A percentile compares a stretch with the other conserved stretches of the same genome.
Conservation (phyloP, 192 early-diverging fungal genomes). For the Mortierella claussenii region DNA sequence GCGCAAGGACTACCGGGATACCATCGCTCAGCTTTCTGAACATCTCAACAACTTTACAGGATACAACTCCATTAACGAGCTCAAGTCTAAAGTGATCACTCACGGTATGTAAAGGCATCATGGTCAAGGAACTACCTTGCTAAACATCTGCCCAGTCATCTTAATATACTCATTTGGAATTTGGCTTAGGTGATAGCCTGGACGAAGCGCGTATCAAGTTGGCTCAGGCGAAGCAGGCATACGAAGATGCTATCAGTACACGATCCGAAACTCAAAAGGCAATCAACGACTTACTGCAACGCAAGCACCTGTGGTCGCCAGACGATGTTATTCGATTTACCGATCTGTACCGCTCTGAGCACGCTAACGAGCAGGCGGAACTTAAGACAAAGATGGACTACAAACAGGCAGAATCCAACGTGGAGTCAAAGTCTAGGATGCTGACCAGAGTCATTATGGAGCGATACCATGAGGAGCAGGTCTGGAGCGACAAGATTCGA, state of each 20-base stretch:
- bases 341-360: constrained; percentile 76
- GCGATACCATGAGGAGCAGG: constrained; percentile 85
- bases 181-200: constrained; percentile 23
- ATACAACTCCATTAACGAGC: constrained; percentile 70
- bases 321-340: constrained; percentile 83
- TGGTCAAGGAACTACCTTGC: no score
- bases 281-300: constrained; percentile 81
- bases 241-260: constrained; percentile 65
- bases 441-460: constrained; percentile 76
- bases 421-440: constrained; percentile 71
- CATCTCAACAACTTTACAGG: constrained; percentile 79
- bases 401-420: constrained; percentile 64
- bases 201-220: constrained; percentile 39
- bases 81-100: constrained; percentile 72
- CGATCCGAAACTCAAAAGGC: constrained; percentile 75
- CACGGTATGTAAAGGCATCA: constrained; percentile 50
- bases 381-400: constrained; percentile 56
- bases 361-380: constrained; percentile 68
- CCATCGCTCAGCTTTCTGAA: constrained; percentile 34
- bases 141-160: neutral
- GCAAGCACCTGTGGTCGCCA: constrained; percentile 80
- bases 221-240: constrained; percentile 57
- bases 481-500: constrained; percentile 90
- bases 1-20: constrained; percentile 40
- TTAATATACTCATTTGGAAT: neutral